Percentiles rank a stretch among this genome's conserved stretches.
Evolutionary conservation across 345 rosid species (phyloP).

Genomic region (Populus tremula): DNA sequence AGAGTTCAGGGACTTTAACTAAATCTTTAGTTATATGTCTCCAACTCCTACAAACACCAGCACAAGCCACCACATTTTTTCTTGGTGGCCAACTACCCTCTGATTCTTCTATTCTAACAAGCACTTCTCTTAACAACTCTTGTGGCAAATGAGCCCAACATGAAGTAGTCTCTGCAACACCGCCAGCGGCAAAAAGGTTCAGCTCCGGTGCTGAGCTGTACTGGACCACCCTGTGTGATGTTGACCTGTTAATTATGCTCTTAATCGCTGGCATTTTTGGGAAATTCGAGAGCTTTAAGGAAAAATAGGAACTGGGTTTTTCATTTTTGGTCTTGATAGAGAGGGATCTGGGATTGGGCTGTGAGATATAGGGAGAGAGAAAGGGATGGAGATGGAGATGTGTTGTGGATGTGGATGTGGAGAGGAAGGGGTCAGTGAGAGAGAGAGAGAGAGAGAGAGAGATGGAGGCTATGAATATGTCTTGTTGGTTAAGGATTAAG

Average conservation of each 20-base stretch:
- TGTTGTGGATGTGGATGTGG: background rate
- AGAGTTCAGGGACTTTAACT: conserved; percentile 31
- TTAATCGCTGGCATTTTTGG: conserved; percentile 36
- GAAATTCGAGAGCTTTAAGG: background rate
- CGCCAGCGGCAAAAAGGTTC: background rate
- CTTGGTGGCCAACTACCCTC: conserved; percentile 33
- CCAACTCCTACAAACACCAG: conserved; percentile 37
- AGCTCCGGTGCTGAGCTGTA: conserved; percentile 13
- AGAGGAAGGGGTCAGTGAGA: background rate
- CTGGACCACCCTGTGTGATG: conserved; percentile 26
- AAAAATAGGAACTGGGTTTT: background rate
- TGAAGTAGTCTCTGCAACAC: background rate
- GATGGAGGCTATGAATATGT: background rate
- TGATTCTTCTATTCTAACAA: conserved; percentile 28
- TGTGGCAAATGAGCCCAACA: conserved; percentile 33
- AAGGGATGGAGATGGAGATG: background rate
- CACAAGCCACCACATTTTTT: conserved; percentile 34
- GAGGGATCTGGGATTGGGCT: background rate
- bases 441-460: background rate
- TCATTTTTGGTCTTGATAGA: background rate
- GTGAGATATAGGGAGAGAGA: background rate
- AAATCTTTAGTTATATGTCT: conserved; percentile 27
- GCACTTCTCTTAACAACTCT: conserved; percentile 32
- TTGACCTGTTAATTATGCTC: conserved; percentile 35
- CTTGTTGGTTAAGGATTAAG: background rate